Evolutionary conservation across 306 rosid species (phyloP), one percentile per base, ranked within the genome.

Genomic region (Pueraria montana): DNA sequence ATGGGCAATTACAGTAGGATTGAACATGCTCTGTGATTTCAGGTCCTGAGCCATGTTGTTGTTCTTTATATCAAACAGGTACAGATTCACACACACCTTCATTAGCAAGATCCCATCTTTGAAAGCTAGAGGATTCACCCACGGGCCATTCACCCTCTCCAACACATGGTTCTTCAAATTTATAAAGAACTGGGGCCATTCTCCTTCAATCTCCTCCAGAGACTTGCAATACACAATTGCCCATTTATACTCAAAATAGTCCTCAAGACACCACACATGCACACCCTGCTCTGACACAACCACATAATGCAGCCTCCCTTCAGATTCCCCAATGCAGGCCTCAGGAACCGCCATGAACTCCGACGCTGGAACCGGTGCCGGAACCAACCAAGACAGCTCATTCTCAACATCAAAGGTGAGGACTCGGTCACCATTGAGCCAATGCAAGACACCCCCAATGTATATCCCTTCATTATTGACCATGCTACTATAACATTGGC

Each of bases 311-410:
- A 90, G 70, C 13, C 5, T 85, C 13, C 92, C 92, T 32, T 76
- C 83, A 17, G 84, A 83, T 72, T 92, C 97, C 42, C 94, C 97
- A 20, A 92, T 92, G 11, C 92, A 90, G 5, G 90, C 82, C 40
- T 81, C 86, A 14, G 89, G 91, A 16, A 79, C 34, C 18, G 64
- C 16, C 27, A 64, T 61, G 50, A 86, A 86, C 80, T 86, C 90
- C 1, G 16, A 9, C 0, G 66, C 70, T 0, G 92, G 91, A 12
- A 89, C 83, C 1, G 94, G 97, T 5, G 81, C 78, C 0, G 89
- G 68, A 58, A 92, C 71, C 67, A 90, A n/a, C 82, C 78, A 82
- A 45, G 88, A 84, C 0, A 90, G 45, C 65, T 92, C 94, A 16
- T 85, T 90, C 34, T 87, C 92, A 4, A 80, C 74, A 61, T 87